Base-by-base conservation (phyloP, 2,329 filamentous ascomycete species). In the Fusarium equiseti region DNA sequence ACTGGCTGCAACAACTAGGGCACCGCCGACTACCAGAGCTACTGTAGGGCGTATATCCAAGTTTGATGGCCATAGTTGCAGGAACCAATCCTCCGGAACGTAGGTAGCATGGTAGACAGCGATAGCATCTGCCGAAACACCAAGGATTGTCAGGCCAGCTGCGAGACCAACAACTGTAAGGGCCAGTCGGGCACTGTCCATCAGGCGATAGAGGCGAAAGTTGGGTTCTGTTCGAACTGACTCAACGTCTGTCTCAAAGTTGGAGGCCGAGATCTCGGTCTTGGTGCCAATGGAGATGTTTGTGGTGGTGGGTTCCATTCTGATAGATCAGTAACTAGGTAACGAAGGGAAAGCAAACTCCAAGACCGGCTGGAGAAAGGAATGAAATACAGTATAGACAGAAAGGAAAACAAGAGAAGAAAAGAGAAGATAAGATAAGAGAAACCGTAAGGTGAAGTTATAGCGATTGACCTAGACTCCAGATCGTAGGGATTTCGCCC, bases 31-130 rank as follows among this genome's bases (percentile, higher is more conserved):
- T 20, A 90, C 82, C 27, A 90, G 80, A 11, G 87, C 86, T 31
- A 87, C 79, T 5, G 86, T 88, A 4, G 88, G 88, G 50, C 86
- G 82, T 35, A 88, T 75, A 75, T 90, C 84, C 73, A 90, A 87
- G 31, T 84, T 78, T 16, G 81, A 78, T 0, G 89, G 89, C 89
- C 89, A 91, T 51, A 90, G 75, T 1, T 87, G 81, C 20, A 90
- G 81, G 24, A 85, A 73, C 72, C 82, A 86, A 48, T 84, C 81
- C 20, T 76, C 75, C 1, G 85, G 73, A 18, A 87, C 76, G 59
- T 85, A 82, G 3, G 89, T 90, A 29, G 79, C 79, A 70, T 88
- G 82, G 79, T 89, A 90, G 40, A 87, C 84, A 31, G 82, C 77
- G 44, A 90, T 78, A 8, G 86, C 82, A 75, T 90, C 83, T 70